phyloP scores from a whole-genome alignment of 345 rosid species.

The Salix koriyanagi region DNA sequence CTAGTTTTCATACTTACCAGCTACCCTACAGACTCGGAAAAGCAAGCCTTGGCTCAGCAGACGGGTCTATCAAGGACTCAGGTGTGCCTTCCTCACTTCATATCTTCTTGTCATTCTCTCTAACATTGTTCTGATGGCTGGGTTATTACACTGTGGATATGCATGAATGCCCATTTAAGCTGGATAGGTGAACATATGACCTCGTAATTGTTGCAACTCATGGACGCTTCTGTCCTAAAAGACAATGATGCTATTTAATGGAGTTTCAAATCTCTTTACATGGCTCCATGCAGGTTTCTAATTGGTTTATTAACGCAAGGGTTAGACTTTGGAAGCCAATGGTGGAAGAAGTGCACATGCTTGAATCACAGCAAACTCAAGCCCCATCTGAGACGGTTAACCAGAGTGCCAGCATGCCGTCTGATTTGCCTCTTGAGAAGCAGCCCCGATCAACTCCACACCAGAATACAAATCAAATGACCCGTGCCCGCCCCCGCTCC shows the following conservation, averaged over 20 bases:
- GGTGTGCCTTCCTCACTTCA: conserved; percentile 1
- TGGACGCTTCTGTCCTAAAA: background rate
- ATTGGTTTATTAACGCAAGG: conserved; percentile 34
- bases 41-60: conserved; percentile 22
- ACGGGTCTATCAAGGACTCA: conserved; percentile 33
- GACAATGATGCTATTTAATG: background rate
- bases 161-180: background rate
- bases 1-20: conserved; percentile 1
- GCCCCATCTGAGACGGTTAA: background rate
- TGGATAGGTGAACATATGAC: background rate
- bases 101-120: background rate
- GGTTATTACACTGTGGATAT: background rate
- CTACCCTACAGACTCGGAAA: conserved; percentile 27
- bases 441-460: background rate
- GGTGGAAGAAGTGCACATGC: conserved; percentile 34
- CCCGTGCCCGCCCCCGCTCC: background rate
- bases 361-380: conserved; percentile 18
- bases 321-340: conserved; percentile 35
- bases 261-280: background rate
- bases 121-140: background rate
- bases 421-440: background rate
- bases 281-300: conserved; percentile 21
- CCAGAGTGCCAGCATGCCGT: background rate
- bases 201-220: background rate
- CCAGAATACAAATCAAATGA: conserved; percentile 17